phyloP scores from a whole-genome alignment of 192 early-diverging fungal species.

The Rhizophagus sp. region DNA sequence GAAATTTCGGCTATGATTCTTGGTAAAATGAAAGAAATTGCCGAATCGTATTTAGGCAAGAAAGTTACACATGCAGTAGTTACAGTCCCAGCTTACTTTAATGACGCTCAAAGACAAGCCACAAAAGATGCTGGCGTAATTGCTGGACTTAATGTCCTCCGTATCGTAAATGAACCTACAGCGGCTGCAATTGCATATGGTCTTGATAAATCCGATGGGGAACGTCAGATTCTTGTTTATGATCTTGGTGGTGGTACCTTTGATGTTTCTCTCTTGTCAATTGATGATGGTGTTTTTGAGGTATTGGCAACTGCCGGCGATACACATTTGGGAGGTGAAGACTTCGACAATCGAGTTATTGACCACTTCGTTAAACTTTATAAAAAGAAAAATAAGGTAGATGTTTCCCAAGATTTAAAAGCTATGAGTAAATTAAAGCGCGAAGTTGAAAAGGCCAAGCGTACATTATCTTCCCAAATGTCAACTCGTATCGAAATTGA shows the following conservation, averaged over 20 bases:
- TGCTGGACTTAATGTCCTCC: slow-evolving; percentile 79
- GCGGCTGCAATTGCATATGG: slow-evolving; percentile 94
- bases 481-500: slow-evolving; percentile 93
- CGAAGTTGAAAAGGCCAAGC: slow-evolving; percentile 97
- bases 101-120: slow-evolving; percentile 94
- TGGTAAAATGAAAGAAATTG: slow-evolving; percentile 92
- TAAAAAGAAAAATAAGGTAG: slow-evolving; percentile 90
- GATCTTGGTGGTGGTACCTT: slow-evolving; percentile 98
- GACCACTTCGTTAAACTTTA: slow-evolving; percentile 90
- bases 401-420: slow-evolving; percentile 81
- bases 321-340: slow-evolving; percentile 97
- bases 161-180: slow-evolving; percentile 94
- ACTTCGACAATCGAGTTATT: slow-evolving; percentile 96
- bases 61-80: slow-evolving; percentile 93
- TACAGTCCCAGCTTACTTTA: slow-evolving; percentile 98
- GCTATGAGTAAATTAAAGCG: slow-evolving; percentile 93
- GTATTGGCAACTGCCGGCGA: slow-evolving; percentile 95
- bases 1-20: slow-evolving; percentile 95
- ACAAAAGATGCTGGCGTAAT: slow-evolving; percentile 90
- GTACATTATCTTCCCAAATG: slow-evolving; percentile 90
- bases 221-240: slow-evolving; percentile 93
- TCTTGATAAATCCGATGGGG: slow-evolving; percentile 86
- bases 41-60: slow-evolving; percentile 83
- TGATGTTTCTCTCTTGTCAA: slow-evolving; percentile 95
- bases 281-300: slow-evolving; percentile 96